Evolutionary conservation across 2,329 filamentous ascomycete genomes (phyloP).

Genomic region (Seiridium unicorne): DNA sequence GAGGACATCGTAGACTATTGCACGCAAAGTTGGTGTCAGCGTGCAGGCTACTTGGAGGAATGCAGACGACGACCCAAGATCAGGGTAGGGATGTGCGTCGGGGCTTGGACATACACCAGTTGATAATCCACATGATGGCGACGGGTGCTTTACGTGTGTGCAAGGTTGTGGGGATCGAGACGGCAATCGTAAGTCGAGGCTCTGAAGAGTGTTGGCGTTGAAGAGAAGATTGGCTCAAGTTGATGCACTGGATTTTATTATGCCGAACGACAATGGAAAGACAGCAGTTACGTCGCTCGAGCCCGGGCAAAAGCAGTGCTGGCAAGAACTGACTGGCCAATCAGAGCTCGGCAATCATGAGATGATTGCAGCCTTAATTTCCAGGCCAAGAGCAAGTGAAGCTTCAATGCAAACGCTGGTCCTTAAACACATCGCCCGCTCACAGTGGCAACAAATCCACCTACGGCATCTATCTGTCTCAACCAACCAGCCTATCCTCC

Average conservation of each 20-base stretch:
- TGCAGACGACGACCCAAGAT: neutral
- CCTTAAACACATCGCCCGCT: too few relatives aligned
- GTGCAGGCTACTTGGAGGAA: constrained; percentile 4
- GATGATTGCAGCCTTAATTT: neutral
- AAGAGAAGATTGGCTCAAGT: neutral
- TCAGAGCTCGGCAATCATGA: neutral
- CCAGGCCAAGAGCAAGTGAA: neutral
- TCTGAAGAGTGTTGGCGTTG: neutral
- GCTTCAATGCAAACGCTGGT: neutral
- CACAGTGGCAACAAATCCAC: too few relatives aligned
- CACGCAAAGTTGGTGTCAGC: constrained; percentile 16
- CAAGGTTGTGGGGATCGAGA: neutral
- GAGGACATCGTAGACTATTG: constrained; percentile 81
- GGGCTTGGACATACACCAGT: constrained; percentile 74
- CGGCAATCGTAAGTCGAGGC: neutral
- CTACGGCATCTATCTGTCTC: too few relatives aligned
- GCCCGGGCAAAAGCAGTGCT: neutral
- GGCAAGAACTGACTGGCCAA: constrained; percentile 1
- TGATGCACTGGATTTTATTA: neutral
- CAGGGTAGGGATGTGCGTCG: constrained; percentile 4
- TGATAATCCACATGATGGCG: constrained; percentile 82
- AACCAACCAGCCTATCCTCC: too few relatives aligned
- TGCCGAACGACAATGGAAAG: constrained; percentile 4
- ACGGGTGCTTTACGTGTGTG: constrained; percentile 7
- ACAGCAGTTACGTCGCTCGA: constrained; percentile 1